Evolutionary conservation across 169 alveolate genomes (phyloP), one percentile per base, ranked within the genome.

Genomic region (Cryptosporidium parvum): DNA sequence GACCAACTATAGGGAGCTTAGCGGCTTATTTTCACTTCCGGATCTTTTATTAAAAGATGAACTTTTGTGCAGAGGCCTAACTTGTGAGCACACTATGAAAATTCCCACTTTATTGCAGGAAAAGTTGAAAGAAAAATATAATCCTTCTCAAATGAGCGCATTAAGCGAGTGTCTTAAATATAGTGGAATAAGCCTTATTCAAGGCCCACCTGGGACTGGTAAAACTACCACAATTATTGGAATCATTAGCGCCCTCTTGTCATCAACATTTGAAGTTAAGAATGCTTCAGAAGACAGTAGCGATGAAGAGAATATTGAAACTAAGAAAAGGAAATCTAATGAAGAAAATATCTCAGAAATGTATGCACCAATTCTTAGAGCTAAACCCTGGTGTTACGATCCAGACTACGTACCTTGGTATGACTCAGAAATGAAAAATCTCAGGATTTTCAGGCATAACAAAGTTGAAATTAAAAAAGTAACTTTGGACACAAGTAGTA

Each of bases 181-280:
- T 21, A 67, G 89, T 53, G 99, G 98, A 29, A 94, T 98, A 5
- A 94, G 98, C 14, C 94, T 98, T 35, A 96, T 97, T 42, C 99
- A 98, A 80, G 99, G 99, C 0, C 99, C 99, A 6, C 99, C 99
- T 29, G 99, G 99, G 16, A 97, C 99, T 9, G 99, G 99, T n/a
- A 98, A 98, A 92, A 98, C 99, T 1, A 95, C 97, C 44, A 97
- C 99, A 0, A 96, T 98, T 52, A 89, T 96, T 51, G 99, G 98
- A 21, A 93, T 97, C 18, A 91, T 98, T 21, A 95, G 98, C 84
- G 95, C 96, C 21, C 84, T 96, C 23, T 84, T 85, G 45, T 85
- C 91, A 44, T 92, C 68, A 85, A 73, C 72, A 35, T 65, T 65
- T 37, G 72, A 65, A 12, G 51, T 37, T 21, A 18, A 33, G 72